Conservation (phyloP, 768 basidiomycete genomes). For the Auriscalpium microsporum region DNA sequence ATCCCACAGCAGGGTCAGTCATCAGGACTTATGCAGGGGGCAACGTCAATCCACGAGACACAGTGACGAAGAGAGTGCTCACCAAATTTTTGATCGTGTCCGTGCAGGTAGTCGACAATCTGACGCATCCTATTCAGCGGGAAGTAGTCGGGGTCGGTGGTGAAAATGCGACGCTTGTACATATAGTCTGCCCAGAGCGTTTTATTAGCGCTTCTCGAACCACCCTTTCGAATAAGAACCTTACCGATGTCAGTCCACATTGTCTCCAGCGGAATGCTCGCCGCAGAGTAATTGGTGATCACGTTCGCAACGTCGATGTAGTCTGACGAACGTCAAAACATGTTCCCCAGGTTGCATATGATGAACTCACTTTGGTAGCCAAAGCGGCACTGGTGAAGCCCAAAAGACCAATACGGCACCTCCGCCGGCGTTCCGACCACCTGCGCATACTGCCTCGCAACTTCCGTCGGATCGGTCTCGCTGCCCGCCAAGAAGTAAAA, state of each 20-base stretch:
- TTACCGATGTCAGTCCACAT: conserved; percentile 76
- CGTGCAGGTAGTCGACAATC: conserved; percentile 53
- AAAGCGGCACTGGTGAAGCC: conserved; percentile 65
- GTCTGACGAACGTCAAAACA: conserved; percentile 27
- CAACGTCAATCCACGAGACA: too few relatives aligned
- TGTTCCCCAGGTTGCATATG: background rate
- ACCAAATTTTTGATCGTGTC: conserved; percentile 52
- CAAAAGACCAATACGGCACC: conserved; percentile 69
- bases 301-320: conserved; percentile 55
- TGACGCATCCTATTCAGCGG: conserved; percentile 55
- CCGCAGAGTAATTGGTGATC: conserved; percentile 50
- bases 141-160: conserved; percentile 60
- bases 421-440: conserved; percentile 59
- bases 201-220: background rate
- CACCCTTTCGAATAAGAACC: conserved; percentile 2
- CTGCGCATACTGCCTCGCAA: conserved; percentile 62
- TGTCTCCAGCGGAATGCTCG: conserved; percentile 60
- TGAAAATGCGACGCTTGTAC: conserved; percentile 59
- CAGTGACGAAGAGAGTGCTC: conserved; percentile 9
- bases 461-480: conserved; percentile 44
- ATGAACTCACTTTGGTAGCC: conserved; percentile 45
- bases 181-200: conserved; percentile 47
- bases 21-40: conserved; percentile 49
- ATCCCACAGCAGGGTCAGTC: conserved; percentile 66
- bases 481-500: conserved; percentile 74